Percentiles rank a stretch among this genome's conserved stretches.
phyloP scores from a whole-genome alignment of 2,329 filamentous ascomycete genomes.

The Monilinia laxa region DNA sequence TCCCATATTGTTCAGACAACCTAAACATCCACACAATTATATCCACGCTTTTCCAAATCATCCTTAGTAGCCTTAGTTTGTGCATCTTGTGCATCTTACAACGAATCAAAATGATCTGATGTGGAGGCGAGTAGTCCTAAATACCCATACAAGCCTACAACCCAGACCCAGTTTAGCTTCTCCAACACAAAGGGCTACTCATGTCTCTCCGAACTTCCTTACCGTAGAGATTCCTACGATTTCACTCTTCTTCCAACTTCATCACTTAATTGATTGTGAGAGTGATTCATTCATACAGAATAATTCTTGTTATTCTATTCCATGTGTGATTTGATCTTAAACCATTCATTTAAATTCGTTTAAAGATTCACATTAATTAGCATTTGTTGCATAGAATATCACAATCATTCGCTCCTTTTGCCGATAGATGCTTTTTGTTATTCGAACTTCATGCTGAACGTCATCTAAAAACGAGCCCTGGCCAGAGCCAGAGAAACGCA shows the following conservation, averaged over 20 bases:
- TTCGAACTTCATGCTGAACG: constrained; percentile 24
- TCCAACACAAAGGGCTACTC: constrained; percentile 19
- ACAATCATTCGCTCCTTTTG: constrained; percentile 13
- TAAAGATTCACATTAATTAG: neutral
- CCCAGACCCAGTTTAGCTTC: constrained; percentile 1
- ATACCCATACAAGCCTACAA: constrained; percentile 13
- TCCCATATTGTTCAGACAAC: constrained; percentile 20
- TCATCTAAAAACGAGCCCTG: constrained; percentile 15
- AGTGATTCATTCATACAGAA: constrained; percentile 6
- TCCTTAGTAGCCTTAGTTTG: constrained; percentile 9
- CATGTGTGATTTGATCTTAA: neutral
- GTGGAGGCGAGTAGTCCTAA: constrained; percentile 13
- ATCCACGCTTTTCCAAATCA: constrained; percentile 9
- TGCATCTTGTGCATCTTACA: constrained; percentile 14
- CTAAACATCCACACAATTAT: constrained; percentile 11
- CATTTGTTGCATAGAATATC: neutral
- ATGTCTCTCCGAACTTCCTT: constrained; percentile 16
- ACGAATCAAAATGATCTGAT: constrained; percentile 16
- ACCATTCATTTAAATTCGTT: constrained; percentile 8
- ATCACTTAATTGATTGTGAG: constrained; percentile 15
- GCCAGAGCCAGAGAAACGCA: constrained; percentile 18
- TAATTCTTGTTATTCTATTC: neutral
- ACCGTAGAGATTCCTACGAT: neutral
- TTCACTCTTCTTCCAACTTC: constrained; percentile 17
- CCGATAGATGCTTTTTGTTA: constrained; percentile 13